Percentiles rank a stretch among this genome's conserved stretches.
phyloP scores from a whole-genome alignment of 495 filamentous ascomycete genomes.

The Collariella sp. region DNA sequence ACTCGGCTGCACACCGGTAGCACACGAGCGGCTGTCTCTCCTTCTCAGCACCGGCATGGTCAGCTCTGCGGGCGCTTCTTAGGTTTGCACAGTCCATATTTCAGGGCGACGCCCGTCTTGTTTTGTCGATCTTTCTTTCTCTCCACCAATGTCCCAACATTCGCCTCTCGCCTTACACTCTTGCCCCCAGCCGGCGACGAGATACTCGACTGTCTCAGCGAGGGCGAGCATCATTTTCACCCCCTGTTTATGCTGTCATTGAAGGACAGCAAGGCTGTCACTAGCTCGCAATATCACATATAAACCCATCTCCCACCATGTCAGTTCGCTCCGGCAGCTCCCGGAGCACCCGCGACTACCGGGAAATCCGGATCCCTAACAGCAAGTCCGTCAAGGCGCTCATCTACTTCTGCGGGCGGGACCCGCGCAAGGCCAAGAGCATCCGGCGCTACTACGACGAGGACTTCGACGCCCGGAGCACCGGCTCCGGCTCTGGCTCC shows the following conservation, averaged over 20 bases:
- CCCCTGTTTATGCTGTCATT: neutral
- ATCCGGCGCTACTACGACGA: slow-evolving; percentile 18
- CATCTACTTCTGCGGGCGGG: slow-evolving; percentile 19
- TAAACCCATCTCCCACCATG: slow-evolving; percentile 3
- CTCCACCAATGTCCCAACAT: neutral
- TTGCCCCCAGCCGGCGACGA: no score
- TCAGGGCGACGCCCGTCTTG: slow-evolving; percentile 6
- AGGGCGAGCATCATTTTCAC: neutral
- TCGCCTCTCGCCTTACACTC: neutral
- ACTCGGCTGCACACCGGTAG: slow-evolving; percentile 9
- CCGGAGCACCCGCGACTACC: slow-evolving; percentile 5
- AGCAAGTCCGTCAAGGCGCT: slow-evolving; percentile 16
- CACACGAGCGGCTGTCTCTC: neutral
- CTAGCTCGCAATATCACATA: neutral
- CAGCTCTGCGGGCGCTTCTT: slow-evolving; percentile 2
- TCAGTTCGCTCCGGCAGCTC: slow-evolving; percentile 7
- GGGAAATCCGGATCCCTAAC: slow-evolving; percentile 14
- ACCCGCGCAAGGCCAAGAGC: slow-evolving; percentile 20
- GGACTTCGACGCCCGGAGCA: slow-evolving; percentile 18
- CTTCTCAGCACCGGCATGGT: neutral
- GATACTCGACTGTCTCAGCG: no score
- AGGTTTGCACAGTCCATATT: slow-evolving; percentile 9
- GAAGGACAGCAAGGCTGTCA: neutral
- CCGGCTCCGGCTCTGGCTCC: slow-evolving; percentile 9
- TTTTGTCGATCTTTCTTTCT: slow-evolving; percentile 1